These are phyloP conservation scores for Pythium sp. DNA, from an alignment of 352 stramenopile genomes.

Conservation along the genomic window DNA sequence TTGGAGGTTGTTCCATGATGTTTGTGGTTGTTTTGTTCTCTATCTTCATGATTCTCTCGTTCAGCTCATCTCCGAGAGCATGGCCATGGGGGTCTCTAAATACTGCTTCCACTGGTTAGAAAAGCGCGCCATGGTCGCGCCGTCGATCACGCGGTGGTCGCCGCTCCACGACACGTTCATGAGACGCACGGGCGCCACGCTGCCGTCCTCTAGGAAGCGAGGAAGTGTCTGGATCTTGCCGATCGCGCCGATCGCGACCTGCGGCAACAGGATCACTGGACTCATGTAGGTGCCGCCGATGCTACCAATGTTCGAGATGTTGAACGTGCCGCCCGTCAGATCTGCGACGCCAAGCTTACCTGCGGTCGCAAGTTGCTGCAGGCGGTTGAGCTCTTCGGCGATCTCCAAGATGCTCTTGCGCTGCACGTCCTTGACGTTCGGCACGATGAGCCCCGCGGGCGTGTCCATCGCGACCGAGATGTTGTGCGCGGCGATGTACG, in stretches of 20 bases:
- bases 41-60: neutral
- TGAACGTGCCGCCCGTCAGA: constrained; percentile 91
- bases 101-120: constrained; percentile 96
- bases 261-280: constrained; percentile 94
- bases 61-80: constrained; percentile 90
- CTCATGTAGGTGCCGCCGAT: constrained; percentile 98
- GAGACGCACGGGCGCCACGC: constrained; percentile 84
- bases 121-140: constrained; percentile 97
- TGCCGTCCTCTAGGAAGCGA: constrained; percentile 87
- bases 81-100: constrained; percentile 92
- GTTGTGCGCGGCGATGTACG: constrained; percentile 92
- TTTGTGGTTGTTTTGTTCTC: neutral
- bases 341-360: constrained; percentile 84
- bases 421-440: constrained; percentile 93
- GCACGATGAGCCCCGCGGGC: constrained; percentile 93
- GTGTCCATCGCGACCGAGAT: constrained; percentile 99
- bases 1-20: neutral
- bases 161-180: constrained; percentile 98
- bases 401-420: constrained; percentile 83
- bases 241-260: constrained; percentile 97
- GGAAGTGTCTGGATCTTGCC: constrained; percentile 95
- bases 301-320: constrained; percentile 92
- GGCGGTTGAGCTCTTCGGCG: constrained; percentile 78
- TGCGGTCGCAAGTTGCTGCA: constrained; percentile 83
- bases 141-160: constrained; percentile 98